Conservation (phyloP, 352 stramenopile genomes). For the Pythium angustatum region DNA sequence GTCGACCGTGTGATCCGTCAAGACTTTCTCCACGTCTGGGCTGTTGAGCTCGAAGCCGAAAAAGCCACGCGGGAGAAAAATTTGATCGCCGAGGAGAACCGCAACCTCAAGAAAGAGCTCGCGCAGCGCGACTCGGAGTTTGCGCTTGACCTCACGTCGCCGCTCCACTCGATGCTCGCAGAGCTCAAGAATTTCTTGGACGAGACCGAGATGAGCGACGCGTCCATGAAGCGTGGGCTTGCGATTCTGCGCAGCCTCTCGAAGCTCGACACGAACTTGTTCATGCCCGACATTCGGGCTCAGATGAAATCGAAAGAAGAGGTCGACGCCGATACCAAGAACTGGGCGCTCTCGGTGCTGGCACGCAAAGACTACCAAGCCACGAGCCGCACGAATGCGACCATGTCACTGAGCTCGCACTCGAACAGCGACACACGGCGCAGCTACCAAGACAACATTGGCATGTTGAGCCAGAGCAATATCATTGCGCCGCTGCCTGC, state of each 20-base stretch:
- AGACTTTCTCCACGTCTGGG: conserved; percentile 80
- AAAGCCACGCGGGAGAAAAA: conserved; percentile 76
- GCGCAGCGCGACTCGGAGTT: conserved; percentile 72
- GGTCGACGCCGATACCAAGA: conserved; percentile 82
- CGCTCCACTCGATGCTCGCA: conserved; percentile 64
- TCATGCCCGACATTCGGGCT: conserved; percentile 75
- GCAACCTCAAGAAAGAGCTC: conserved; percentile 75
- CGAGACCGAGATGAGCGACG: conserved; percentile 62
- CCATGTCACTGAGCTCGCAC: conserved; percentile 68
- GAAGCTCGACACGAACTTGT: conserved; percentile 81
- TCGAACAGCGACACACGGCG: conserved; percentile 63
- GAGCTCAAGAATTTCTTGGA: conserved; percentile 81
- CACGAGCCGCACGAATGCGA: conserved; percentile 48
- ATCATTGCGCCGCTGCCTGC: conserved; percentile 44
- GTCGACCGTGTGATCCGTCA: conserved; percentile 77
- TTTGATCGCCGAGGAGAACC: conserved; percentile 81
- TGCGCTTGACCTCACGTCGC: conserved; percentile 74
- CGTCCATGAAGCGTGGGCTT: conserved; percentile 55
- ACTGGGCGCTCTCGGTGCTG: conserved; percentile 76
- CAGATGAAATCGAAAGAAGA: conserved; percentile 83
- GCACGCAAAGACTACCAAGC: conserved; percentile 72
- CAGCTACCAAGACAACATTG: conserved; percentile 58
- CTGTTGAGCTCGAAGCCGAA: conserved; percentile 71
- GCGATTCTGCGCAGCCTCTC: conserved; percentile 67
- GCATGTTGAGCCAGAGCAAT: conserved; percentile 25